These are phyloP conservation scores for Aspergillus pseudoglaucus DNA, from an alignment of 2,329 filamentous ascomycete genomes.

Conservation along the genomic window DNA sequence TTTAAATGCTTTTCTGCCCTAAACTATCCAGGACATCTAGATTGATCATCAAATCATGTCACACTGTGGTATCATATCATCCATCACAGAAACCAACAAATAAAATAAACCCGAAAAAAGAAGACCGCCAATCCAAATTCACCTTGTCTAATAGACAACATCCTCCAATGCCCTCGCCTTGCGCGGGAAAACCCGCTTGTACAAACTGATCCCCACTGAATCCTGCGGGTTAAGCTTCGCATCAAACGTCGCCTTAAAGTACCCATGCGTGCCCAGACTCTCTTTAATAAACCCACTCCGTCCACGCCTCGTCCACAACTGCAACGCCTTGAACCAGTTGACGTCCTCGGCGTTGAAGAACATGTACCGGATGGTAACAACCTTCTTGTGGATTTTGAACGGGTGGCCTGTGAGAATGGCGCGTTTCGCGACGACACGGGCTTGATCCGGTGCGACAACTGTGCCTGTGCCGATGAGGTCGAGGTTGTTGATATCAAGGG, in stretches of 20 bases:
- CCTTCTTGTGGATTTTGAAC: conserved; percentile 96
- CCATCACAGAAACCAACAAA: conserved; percentile 11
- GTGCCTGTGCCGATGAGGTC: conserved; percentile 82
- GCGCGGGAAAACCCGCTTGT: conserved; percentile 79
- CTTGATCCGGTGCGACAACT: conserved; percentile 65
- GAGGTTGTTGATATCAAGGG: conserved; percentile 44
- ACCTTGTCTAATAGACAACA: conserved; percentile 12
- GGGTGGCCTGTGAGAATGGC: conserved; percentile 92
- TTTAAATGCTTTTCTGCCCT: conserved; percentile 15
- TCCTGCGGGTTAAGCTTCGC: conserved; percentile 94
- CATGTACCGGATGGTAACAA: conserved; percentile 98
- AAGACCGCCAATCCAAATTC: not conserved
- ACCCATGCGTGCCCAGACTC: conserved; percentile 91
- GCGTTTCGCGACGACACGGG: conserved; percentile 83
- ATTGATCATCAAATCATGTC: conserved; percentile 19
- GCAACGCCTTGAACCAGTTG: conserved; percentile 94
- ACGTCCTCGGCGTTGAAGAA: conserved; percentile 97
- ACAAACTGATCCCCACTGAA: conserved; percentile 81
- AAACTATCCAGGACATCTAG: conserved; percentile 10
- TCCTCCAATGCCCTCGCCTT: conserved; percentile 48
- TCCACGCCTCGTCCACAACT: conserved; percentile 87
- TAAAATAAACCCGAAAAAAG: not conserved
- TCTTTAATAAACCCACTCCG: conserved; percentile 91
- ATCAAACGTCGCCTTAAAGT: conserved; percentile 99
- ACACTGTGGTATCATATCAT: conserved; percentile 26